Evolutionary conservation across 306 rosid species (phyloP), one percentile per base, ranked within the genome.

Genomic region (Sicyos baderoa): DNA sequence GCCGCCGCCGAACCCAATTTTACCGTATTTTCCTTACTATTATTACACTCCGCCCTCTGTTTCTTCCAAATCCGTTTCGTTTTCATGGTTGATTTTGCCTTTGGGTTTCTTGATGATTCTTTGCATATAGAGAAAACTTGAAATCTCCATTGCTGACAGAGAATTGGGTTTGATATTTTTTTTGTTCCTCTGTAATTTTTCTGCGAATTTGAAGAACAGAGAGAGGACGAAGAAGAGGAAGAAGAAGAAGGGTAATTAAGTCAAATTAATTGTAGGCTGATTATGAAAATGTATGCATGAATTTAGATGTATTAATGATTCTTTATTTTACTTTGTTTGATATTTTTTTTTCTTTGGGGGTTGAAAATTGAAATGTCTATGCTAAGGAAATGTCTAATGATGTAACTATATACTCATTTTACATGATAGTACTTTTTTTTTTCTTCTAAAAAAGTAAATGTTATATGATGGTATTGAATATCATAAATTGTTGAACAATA

Each of bases 21-120:
- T 13, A 9, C 76, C 83, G 7, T 70, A 70, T 27, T 47, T 56
- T 48, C 83, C 82, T 6, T 21, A 14, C 32, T 49, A 72, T 37
- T 53, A 45, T 52, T 9, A 44, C 19, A 13, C 8, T 15, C 73
- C 77, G 0, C 76, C 82, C 5, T 55, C 66, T 23, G 49, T 54
- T 18, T 50, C 11, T 40, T 21, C 27, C 3, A 42, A 40, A 8
- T 37, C 74, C 15, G 29, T 52, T n/a, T 65, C 83, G 16, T 18
- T 64, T 68, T 69, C 49, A 7, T 66, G 29, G 45, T 74, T 53
- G 25, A 29, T 71, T 68, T 60, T 52, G n/a, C 16, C 74, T 5
- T 25, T 47, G 55, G 45, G 29, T 29, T 32, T 72, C 35, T 56
- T 73, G 44, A 52, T 54, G 42, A 23, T 58, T 29, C 16, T 81